Evolutionary conservation across 805 yeast species (phyloP), one percentile per base, ranked within the genome.

Genomic region (Pichia manshurica): DNA sequence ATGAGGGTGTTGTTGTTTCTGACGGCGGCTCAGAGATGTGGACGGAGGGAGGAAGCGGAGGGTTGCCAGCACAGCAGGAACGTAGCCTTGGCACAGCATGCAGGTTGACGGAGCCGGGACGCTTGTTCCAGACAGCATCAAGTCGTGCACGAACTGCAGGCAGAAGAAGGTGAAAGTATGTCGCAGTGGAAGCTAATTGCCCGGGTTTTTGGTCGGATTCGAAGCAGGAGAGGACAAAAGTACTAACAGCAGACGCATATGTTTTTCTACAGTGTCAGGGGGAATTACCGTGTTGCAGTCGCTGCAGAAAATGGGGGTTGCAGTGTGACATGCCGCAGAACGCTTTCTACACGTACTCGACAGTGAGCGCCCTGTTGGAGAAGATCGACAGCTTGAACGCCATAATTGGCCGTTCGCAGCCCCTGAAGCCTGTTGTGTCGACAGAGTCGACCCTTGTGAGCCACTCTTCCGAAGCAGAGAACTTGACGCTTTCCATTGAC

Each of bases 131-230:
- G 59, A 56, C 44, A 49, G 51, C 29, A 47, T 48, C 16, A 53
- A 50, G 21, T 56, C 62, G 4, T 58, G 62, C 22, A 39, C 56
- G 2, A 50, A 50, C 23, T 58, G 62, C 48, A 55, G 53, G 36
- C 37, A 44, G 10, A 58, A 58, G 34, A 58, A 58, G 33, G 58
- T 58, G 5, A 58, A 56, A 39, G 60, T 58, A 49, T 6, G 60
- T 50, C 16, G 9, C 37, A n/a, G n/a, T n/a, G 20, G 17, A 15
- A 16, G 20, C 6, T 34, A 13, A 34, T 6, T 34, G 15, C 17
- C 37, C 25, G 16, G n/a, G n/a, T n/a, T n/a, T n/a, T n/a, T n/a
- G n/a, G n/a, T n/a, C n/a, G n/a, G n/a, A n/a, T n/a, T n/a, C n/a
- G n/a, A n/a, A n/a, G n/a, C n/a, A n/a, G n/a, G n/a, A n/a, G n/a